Evolutionary conservation across 768 basidiomycete species (phyloP), one percentile per base, ranked within the genome.

Genomic region (Russula sp.): DNA sequence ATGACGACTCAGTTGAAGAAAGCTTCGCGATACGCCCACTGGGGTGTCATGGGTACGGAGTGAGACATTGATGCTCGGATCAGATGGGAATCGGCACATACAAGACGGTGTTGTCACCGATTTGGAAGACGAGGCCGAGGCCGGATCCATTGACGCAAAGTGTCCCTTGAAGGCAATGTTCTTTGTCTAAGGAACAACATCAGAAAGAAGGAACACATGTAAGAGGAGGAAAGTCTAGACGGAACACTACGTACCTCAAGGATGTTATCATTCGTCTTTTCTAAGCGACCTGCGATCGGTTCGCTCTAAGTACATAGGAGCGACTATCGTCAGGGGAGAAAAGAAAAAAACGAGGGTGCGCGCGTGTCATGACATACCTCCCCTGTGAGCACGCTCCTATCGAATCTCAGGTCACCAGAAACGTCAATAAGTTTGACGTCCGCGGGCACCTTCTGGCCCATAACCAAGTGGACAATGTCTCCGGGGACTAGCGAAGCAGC

Each of bases 371-470:
- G 65, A 64, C 75, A 74, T 66, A 81, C 81, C 73, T 85, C 84
- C 18, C 84, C 84, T 5, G 87, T 89, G n/a, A 89, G 77, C 44
- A 88, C 79, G 36, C 84, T 81, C 34, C 85, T 77, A 67, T 88
- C 87, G 53, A 87, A 83, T 61, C 79, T 79, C 44, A 87, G 73
- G 69, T 88, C 87, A 3, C 79, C 74, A 24, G 81, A 82, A 26
- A 79, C 79, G 5, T 84, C 77, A 40, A 88, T 79, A n/a, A 90
- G 75, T 55, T 84, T 80, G 18, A 90, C 63, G 69, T 90, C 89
- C 5, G 88, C 88, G 0, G 89, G 89, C 2, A 89, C 81, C 18
- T 87, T 84, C 69, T 85, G 83, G 28, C 89, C 89, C 61, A 88
- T 80, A 28, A 75, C 75, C 69, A 90, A 80, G 1, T 78, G 76